These are phyloP conservation scores for Lonicera japonica DNA, from an alignment of 129 eudicot genomes.

Conservation along the genomic window DNA sequence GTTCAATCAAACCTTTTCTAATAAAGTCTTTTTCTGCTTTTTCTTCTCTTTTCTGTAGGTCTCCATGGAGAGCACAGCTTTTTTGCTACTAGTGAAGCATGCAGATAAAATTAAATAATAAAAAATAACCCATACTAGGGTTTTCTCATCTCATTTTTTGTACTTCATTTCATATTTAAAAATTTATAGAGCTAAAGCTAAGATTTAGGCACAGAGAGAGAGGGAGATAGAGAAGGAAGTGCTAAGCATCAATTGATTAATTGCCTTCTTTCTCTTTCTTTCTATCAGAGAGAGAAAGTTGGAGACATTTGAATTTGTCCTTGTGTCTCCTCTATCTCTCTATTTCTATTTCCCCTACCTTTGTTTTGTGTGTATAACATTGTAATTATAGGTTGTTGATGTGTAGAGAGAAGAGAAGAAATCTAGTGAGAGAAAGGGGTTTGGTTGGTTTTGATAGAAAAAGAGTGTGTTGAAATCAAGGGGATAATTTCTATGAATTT, in stretches of 20 bases:
- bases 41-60: slow-evolving; percentile 8
- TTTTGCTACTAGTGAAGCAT: slow-evolving; percentile 46
- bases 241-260: slow-evolving; percentile 20
- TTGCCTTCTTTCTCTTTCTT: slow-evolving; percentile 40
- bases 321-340: slow-evolving; percentile 64
- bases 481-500: slow-evolving; percentile 70
- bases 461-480: too few species aligned
- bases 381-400: neutral
- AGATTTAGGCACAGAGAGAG: slow-evolving; percentile 18
- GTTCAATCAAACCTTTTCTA: slow-evolving; percentile 17
- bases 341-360: neutral
- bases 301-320: slow-evolving; percentile 61
- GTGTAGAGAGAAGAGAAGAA: neutral
- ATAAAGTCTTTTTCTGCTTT: slow-evolving; percentile 2
- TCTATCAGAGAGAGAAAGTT: slow-evolving; percentile 43
- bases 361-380: neutral
- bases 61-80: slow-evolving; percentile 1
- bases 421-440: too few species aligned
- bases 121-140: slow-evolving; percentile 25
- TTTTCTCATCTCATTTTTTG: too few species aligned
- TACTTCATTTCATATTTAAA: slow-evolving; percentile 2
- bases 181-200: neutral
- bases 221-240: slow-evolving; percentile 35
- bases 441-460: too few species aligned
- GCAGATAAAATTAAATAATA: slow-evolving; percentile 45